Conservation (phyloP, 129 eudicot genomes). For the Arctium minus region DNA sequence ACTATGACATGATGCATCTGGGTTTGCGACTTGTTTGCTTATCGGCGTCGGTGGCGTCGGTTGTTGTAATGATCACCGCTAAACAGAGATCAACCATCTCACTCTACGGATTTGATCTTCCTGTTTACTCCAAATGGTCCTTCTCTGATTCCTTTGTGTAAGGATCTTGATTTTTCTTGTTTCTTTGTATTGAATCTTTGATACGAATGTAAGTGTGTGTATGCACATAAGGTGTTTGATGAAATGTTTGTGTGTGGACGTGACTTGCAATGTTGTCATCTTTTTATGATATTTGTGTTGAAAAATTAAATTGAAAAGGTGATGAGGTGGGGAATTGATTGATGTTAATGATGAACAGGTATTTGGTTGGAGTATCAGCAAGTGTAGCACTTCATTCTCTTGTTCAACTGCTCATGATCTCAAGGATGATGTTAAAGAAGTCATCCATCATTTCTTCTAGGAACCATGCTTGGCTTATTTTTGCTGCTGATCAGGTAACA, state of each 20-base stretch:
- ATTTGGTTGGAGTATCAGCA: conserved; percentile 77
- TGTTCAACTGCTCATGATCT: conserved; percentile 56
- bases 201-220: background rate
- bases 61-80: conserved; percentile 59
- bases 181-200: background rate
- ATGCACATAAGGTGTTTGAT: background rate
- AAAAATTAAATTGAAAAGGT: no score
- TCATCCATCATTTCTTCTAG: conserved; percentile 55
- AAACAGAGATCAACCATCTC: conserved; percentile 57
- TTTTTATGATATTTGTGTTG: background rate
- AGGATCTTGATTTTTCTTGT: background rate
- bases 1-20: conserved; percentile 33
- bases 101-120: conserved; percentile 62
- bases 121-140: conserved; percentile 88
- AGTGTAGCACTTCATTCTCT: conserved; percentile 74
- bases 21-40: conserved; percentile 51
- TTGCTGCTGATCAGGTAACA: conserved; percentile 78
- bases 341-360: conserved; percentile 39
- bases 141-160: conserved; percentile 83
- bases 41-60: conserved; percentile 41
- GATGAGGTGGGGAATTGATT: no score
- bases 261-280: no score
- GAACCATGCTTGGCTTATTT: conserved; percentile 82
- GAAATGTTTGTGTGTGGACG: no score
- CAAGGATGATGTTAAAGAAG: conserved; percentile 43